phyloP scores from a whole-genome alignment of 768 basidiomycete species.

The Fistulinella prunicolor region DNA sequence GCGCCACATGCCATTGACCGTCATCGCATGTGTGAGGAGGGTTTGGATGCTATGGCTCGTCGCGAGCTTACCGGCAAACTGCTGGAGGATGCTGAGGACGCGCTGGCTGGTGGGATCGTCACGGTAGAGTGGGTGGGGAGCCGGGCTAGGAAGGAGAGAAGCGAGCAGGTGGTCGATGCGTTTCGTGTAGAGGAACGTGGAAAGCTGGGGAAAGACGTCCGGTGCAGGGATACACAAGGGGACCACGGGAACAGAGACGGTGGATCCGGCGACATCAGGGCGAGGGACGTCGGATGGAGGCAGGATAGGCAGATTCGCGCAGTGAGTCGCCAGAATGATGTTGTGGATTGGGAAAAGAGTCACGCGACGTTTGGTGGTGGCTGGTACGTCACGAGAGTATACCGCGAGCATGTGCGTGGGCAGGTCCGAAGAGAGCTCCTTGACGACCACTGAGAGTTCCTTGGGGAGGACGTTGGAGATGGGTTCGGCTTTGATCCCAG shows the following conservation, averaged over 20 bases:
- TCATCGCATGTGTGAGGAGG: conserved; percentile 36
- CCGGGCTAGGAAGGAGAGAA: conserved; percentile 53
- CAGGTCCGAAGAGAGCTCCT: conserved; percentile 32
- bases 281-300: conserved; percentile 13
- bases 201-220: conserved; percentile 62
- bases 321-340: conserved; percentile 33
- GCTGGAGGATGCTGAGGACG: conserved; percentile 10
- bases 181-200: conserved; percentile 67
- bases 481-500: conserved; percentile 24
- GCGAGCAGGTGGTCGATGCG: conserved; percentile 55
- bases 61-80: conserved; percentile 17
- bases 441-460: conserved; percentile 23
- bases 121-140: conserved; percentile 23
- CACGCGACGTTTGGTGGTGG: conserved; percentile 27
- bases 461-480: conserved; percentile 26
- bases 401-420: conserved; percentile 34
- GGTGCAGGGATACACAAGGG: conserved; percentile 70
- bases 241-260: conserved; percentile 54
- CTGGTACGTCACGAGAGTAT: conserved; percentile 24
- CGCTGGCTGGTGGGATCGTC: conserved; percentile 22
- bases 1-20: conserved; percentile 48
- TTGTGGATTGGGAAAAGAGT: conserved; percentile 38
- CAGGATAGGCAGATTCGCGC: conserved; percentile 27
- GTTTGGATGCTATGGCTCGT: conserved; percentile 14
- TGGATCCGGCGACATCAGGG: conserved; percentile 17